A percentile compares a stretch with the other conserved stretches of the same genome.
Conservation (phyloP, 1,284 basidiomycete species). For the Meira miltonrushii region DNA sequence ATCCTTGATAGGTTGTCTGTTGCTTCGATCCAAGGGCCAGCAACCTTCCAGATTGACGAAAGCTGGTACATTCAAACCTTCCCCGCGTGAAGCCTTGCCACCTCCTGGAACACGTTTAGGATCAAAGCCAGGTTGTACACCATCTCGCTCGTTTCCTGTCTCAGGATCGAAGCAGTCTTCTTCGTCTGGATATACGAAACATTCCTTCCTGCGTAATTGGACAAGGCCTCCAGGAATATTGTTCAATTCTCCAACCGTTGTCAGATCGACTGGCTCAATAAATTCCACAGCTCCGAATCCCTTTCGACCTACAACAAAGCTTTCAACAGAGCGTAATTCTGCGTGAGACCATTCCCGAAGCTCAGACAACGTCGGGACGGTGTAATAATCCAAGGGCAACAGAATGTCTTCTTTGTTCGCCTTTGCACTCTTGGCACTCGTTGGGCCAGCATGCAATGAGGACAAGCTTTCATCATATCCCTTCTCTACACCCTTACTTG, state of each 20-base stretch:
- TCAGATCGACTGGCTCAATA: slow-evolving; percentile 80
- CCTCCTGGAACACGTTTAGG: slow-evolving; percentile 20
- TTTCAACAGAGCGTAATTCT: slow-evolving; percentile 64
- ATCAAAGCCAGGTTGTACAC: slow-evolving; percentile 40
- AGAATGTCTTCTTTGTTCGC: slow-evolving; percentile 5
- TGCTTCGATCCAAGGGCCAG: slow-evolving; percentile 87
- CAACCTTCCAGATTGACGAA: slow-evolving; percentile 73
- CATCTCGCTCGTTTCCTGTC: slow-evolving; percentile 41
- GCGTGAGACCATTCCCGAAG: slow-evolving; percentile 37
- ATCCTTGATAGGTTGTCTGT: slow-evolving; percentile 83
- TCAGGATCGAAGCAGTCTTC: slow-evolving; percentile 33
- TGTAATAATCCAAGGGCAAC: slow-evolving; percentile 30
- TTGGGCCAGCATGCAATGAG: not conserved
- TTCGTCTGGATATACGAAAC: slow-evolving; percentile 83
- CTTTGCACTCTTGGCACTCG: not conserved
- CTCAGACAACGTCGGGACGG: slow-evolving; percentile 33
- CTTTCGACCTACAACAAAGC: slow-evolving; percentile 79
- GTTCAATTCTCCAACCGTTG: slow-evolving; percentile 71
- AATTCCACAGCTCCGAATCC: slow-evolving; percentile 89
- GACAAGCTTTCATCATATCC: not conserved
- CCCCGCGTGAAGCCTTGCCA: slow-evolving; percentile 64
- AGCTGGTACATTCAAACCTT: slow-evolving; percentile 84
- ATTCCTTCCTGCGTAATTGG: slow-evolving; percentile 83
- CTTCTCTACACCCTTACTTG: not conserved
- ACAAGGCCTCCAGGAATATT: slow-evolving; percentile 81